Conservation (phyloP, 768 basidiomycete species). For the Cystofilobasidium capitatum region DNA sequence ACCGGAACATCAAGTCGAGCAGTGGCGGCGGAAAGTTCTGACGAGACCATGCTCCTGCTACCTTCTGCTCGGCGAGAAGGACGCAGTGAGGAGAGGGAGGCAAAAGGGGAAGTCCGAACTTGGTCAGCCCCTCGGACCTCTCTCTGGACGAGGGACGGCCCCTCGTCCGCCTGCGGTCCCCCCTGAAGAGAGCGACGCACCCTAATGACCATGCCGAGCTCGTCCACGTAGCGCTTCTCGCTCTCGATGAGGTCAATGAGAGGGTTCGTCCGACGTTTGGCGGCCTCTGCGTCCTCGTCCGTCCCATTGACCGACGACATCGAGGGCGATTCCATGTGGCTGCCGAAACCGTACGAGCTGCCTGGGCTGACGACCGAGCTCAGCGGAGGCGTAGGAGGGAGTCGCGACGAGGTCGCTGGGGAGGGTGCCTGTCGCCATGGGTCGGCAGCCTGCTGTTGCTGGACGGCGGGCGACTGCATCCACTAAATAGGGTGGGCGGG, state of each 20-base stretch:
- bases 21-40: conserved; percentile 85
- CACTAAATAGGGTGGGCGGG: too few relatives aligned
- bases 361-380: not conserved
- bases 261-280: conserved; percentile 49
- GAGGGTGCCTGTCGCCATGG: too few relatives aligned
- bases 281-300: conserved; percentile 1
- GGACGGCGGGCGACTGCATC: too few relatives aligned
- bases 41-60: conserved; percentile 95
- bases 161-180: not conserved
- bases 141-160: not conserved
- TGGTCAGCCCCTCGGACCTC: not conserved
- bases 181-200: conserved; percentile 46
- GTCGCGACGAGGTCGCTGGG: too few relatives aligned
- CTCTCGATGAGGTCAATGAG: conserved; percentile 86
- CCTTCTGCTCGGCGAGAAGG: conserved; percentile 71
- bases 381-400: not conserved
- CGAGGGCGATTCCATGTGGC: not conserved
- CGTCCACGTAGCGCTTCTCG: conserved; percentile 83
- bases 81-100: not conserved
- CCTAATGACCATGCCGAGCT: conserved; percentile 78
- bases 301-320: not conserved
- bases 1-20: conserved; percentile 87
- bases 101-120: not conserved
- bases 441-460: too few relatives aligned
- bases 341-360: not conserved